phyloP scores from a whole-genome alignment of 495 filamentous ascomycete genomes.

The Physcia stellaris region DNA sequence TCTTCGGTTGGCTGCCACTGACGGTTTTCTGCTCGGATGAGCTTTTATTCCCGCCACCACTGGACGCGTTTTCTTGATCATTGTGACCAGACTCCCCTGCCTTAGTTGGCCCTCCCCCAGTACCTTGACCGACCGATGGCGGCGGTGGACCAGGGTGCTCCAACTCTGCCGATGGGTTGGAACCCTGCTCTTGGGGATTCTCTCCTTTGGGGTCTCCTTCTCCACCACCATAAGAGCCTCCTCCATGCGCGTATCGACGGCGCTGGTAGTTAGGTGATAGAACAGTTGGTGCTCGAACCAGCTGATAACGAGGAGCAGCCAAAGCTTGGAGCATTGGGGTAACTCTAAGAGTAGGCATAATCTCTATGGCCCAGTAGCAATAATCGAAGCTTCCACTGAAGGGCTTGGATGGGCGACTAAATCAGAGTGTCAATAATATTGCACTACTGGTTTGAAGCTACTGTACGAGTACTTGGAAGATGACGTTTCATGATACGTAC shows the following conservation, averaged over 20 bases:
- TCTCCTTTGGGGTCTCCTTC: conserved; percentile 16
- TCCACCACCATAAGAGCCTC: conserved; percentile 13
- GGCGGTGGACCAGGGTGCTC: conserved; percentile 20
- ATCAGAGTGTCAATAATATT: no score
- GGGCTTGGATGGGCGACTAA: no score
- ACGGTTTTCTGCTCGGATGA: conserved; percentile 1
- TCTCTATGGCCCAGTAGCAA: no score
- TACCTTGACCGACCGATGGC: conserved; percentile 15
- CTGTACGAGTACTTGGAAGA: no score
- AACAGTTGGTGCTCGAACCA: no score
- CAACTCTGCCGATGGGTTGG: conserved; percentile 15
- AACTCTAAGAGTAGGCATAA: no score
- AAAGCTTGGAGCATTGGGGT: no score
- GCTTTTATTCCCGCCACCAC: conserved; percentile 2
- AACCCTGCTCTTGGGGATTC: conserved; percentile 25
- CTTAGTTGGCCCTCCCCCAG: conserved; percentile 15
- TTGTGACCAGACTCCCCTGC: conserved; percentile 11
- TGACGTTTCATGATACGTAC: no score
- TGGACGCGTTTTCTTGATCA: conserved; percentile 4
- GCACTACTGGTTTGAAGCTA: no score
- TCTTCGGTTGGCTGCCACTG: conserved; percentile 17
- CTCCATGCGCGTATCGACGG: conserved; percentile 9
- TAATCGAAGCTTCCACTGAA: no score
- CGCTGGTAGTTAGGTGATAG: conserved; percentile 7
- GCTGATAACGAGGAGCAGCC: no score